Base-by-base conservation (phyloP, 2,329 filamentous ascomycete species). In the Macroventuria anomochaeta region DNA sequence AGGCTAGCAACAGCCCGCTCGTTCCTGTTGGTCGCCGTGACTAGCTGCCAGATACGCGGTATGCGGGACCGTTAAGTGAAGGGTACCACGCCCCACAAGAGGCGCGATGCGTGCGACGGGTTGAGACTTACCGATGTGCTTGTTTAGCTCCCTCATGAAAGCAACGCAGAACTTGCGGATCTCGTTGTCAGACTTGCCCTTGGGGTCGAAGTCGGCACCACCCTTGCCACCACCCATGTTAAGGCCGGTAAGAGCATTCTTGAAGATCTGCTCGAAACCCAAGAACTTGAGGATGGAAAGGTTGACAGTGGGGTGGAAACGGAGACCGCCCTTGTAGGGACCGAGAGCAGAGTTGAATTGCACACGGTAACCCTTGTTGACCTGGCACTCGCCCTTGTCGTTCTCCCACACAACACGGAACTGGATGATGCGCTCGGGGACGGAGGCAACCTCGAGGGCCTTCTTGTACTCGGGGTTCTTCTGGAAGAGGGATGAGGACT, bases 201-300 rank as follows among this genome's bases (percentile, higher is more conserved):
- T 99, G 77, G 95, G 95, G 80, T 97, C 92, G 77, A 99, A 97
- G 83, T 97, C 95, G 76, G 93, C 88, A 72, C 95, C 95, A 80
- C 95, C 95, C 83, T 97, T 97, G 73, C 90, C 95, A 81, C 95
- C 95, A 64, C 95, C 95, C 87, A 99, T 97, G 81, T 86, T 91
- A 72, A 96, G 80, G 73, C 95, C 95, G 58, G 95, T 97, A 67
- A 97, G 82, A 65, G 95, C 95, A 90, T 97, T 97, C 86, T 97
- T 97, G 85, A 97, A 97, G 81, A 93, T 96, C 82, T 97, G 95
- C 87, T 99, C 95, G 72, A 97, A 97, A 64, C 93, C 95, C 74
- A 99, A 85, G 82, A 97, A 97, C 83, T 99, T 99, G 71, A 99
- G 86, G 72, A 85, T 82, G 52, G 81, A 85, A 47, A 88, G 80